Evolutionary conservation across 2,329 filamentous ascomycete species (phyloP).

Genomic region (Colletotrichum falcatum): DNA sequence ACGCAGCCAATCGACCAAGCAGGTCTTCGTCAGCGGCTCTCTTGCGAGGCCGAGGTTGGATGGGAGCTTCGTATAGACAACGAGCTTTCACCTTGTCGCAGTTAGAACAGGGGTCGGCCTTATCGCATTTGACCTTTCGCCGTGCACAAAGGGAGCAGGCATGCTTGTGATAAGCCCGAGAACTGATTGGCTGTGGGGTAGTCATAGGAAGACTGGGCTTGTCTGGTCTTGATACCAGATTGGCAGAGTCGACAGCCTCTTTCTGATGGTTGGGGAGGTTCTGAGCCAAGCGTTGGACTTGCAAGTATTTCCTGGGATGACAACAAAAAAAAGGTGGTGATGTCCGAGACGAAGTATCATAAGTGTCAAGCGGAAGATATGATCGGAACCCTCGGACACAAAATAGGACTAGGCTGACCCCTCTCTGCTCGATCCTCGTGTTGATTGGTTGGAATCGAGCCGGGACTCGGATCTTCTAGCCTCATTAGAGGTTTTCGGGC

Average conservation of each 20-base stretch:
- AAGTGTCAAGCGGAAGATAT: not conserved
- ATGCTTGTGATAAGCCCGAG: constrained; percentile 19
- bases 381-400: not conserved
- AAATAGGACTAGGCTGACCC: not conserved
- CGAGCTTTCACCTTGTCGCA: constrained; percentile 52
- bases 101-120: constrained; percentile 56
- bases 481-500: not conserved
- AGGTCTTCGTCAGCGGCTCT: constrained; percentile 47
- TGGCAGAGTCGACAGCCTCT: not conserved
- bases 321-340: no score
- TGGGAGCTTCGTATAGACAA: constrained; percentile 45
- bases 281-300: not conserved
- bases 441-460: not conserved
- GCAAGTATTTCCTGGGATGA: not conserved
- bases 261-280: not conserved
- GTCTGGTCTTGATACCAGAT: no score
- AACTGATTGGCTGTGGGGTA: not conserved
- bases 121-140: constrained; percentile 58
- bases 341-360: not conserved
- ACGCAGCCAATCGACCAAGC: constrained; percentile 42
- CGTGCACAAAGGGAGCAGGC: constrained; percentile 53
- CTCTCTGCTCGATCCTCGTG: not conserved
- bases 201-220: not conserved
- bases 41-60: constrained; percentile 45
- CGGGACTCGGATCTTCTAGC: not conserved